A percentile compares a stretch with the other conserved stretches of the same genome.
phyloP scores from a whole-genome alignment of 176 grass and related monocot genomes.

The Ananas comosus region DNA sequence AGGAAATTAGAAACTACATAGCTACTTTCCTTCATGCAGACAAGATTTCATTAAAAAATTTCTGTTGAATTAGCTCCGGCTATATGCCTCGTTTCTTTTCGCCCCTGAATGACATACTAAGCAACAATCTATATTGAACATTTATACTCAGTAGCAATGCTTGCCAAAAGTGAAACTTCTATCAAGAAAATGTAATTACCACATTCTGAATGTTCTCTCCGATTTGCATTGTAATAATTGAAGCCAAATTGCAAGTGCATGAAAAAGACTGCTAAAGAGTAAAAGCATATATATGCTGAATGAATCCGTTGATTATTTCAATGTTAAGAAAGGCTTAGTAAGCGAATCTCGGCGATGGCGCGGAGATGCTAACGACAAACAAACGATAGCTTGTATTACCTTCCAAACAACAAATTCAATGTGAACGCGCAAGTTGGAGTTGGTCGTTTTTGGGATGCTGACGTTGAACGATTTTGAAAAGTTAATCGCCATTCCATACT shows the following conservation, averaged over 20 bases:
- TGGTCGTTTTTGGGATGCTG: conserved; percentile 29
- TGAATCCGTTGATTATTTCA: not conserved
- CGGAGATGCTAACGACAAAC: conserved; percentile 25
- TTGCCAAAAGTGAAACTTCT: not conserved
- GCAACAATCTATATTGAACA: no score
- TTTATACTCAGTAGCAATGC: not conserved
- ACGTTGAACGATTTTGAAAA: conserved; percentile 37
- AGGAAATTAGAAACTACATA: no score
- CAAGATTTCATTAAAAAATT: no score
- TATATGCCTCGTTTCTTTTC: no score
- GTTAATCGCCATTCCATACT: conserved; percentile 21
- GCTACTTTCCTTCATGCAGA: no score
- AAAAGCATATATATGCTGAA: not conserved
- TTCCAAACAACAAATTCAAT: conserved; percentile 80
- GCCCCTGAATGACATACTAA: no score
- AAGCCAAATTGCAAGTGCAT: not conserved
- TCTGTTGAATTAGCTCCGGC: no score
- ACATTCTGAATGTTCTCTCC: not conserved
- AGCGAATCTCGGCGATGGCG: conserved; percentile 33
- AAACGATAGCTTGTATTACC: conserved; percentile 41
- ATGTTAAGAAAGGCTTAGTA: conserved; percentile 1
- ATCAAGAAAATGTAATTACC: conserved; percentile 3
- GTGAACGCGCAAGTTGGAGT: conserved; percentile 38
- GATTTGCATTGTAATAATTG: not conserved
- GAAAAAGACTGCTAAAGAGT: not conserved